phyloP scores from a whole-genome alignment of 257 asterid genomes.

The Solanum megistacrolobum region DNA sequence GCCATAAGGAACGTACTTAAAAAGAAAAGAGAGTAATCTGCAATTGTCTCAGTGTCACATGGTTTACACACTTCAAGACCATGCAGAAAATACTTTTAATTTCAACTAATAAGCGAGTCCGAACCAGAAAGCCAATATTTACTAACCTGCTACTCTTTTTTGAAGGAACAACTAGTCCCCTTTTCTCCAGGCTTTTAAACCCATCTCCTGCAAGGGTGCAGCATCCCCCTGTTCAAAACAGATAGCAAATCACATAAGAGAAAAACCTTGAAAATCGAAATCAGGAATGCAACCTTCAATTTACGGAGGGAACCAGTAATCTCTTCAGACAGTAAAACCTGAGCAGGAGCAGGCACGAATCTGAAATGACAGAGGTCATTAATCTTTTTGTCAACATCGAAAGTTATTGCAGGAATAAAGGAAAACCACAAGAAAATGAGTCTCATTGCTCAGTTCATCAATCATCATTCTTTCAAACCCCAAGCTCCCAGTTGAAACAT shows the following conservation, averaged over 20 bases:
- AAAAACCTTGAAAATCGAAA: not conserved
- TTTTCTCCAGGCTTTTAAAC: slow-evolving; percentile 84
- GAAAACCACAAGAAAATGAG: not conserved
- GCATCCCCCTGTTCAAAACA: slow-evolving; percentile 70
- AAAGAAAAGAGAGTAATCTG: not conserved
- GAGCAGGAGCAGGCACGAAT: slow-evolving; percentile 73
- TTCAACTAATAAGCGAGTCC: not conserved
- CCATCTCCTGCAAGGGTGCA: slow-evolving; percentile 86
- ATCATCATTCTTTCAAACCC: not conserved
- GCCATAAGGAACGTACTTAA: not conserved
- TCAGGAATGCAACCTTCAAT: slow-evolving; percentile 52
- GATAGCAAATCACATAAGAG: not conserved
- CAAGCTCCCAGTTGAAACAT: not conserved
- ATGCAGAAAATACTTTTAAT: not conserved
- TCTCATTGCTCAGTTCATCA: not conserved
- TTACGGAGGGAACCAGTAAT: slow-evolving; percentile 92
- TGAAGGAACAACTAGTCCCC: slow-evolving; percentile 74
- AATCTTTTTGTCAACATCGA: not conserved
- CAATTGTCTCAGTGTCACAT: not conserved
- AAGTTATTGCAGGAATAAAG: not conserved
- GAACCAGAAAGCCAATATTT: not conserved
- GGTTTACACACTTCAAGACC: not conserved
- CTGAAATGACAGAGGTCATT: slow-evolving; percentile 23
- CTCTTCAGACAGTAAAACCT: slow-evolving; percentile 96
- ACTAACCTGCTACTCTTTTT: slow-evolving; percentile 72